Percentiles rank a stretch among this genome's conserved stretches.
Conservation (phyloP, 116 monocot species). For the Phalaenopsis hybrid region DNA sequence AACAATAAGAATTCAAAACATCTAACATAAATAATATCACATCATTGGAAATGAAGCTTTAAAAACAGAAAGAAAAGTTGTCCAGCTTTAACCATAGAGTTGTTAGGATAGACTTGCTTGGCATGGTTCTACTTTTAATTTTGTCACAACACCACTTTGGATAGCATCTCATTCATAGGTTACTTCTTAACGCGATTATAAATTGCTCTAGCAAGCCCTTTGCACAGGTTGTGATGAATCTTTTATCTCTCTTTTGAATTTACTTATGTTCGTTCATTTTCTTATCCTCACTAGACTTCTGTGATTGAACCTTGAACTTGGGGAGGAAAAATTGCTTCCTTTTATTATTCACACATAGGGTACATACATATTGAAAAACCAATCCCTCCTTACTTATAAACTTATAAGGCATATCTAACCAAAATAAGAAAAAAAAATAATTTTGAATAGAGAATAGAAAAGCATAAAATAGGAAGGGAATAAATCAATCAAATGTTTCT, state of each 20-base stretch:
- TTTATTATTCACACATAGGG: too few species aligned
- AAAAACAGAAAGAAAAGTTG: neutral
- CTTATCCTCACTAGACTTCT: neutral
- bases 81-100: neutral
- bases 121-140: neutral
- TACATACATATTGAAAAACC: too few species aligned
- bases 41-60: neutral
- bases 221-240: neutral
- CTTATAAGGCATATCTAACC: too few species aligned
- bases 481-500: too few species aligned
- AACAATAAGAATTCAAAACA: neutral
- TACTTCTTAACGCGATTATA: neutral
- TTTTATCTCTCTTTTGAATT: neutral
- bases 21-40: constrained; percentile 1
- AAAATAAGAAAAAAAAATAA: too few species aligned
- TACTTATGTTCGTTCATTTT: neutral
- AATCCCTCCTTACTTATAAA: too few species aligned
- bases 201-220: neutral
- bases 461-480: too few species aligned
- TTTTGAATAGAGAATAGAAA: too few species aligned
- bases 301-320: neutral
- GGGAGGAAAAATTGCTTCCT: too few species aligned
- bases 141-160: neutral
- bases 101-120: neutral
- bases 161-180: neutral